Evolutionary conservation across 306 rosid species (phyloP).

Genomic region (Fragaria iinumae): DNA sequence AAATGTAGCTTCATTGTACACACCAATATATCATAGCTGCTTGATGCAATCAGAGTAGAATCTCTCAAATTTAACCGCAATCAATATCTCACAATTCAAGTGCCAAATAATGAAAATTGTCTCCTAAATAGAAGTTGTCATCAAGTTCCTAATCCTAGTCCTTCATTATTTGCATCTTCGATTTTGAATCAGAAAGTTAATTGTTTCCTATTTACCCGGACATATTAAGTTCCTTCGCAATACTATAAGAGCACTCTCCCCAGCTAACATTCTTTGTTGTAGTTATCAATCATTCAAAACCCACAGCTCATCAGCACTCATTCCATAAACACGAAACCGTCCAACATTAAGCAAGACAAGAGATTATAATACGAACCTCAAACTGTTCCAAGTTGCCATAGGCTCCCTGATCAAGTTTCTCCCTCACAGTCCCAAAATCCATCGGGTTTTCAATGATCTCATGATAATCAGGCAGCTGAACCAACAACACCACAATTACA

Average conservation of each 20-base stretch:
- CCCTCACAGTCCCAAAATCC: slow-evolving; percentile 86
- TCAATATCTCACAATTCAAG: background rate
- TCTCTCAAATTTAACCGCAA: background rate
- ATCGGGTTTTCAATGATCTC: slow-evolving; percentile 70
- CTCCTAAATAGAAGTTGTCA: background rate
- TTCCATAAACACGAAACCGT: background rate
- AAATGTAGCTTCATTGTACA: background rate
- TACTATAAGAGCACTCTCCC: background rate
- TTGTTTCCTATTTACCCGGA: background rate
- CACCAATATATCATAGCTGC: background rate
- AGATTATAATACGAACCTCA: slow-evolving; percentile 59
- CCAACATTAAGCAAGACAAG: slow-evolving; percentile 8
- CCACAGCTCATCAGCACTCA: background rate
- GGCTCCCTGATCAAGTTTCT: slow-evolving; percentile 64
- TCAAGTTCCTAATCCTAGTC: background rate
- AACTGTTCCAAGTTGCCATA: slow-evolving; percentile 67
- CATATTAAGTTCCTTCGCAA: background rate
- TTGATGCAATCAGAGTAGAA: background rate
- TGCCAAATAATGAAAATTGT: background rate
- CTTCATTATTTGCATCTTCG: background rate
- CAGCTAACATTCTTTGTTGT: background rate
- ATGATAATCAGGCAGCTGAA: slow-evolving; percentile 92
- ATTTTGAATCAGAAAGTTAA: background rate
- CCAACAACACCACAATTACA: slow-evolving; percentile 10
- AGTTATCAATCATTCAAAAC: background rate